Evolutionary conservation across 768 basidiomycete species (phyloP), one percentile per base, ranked within the genome.

Genomic region (Sporobolomyces phaffii): DNA sequence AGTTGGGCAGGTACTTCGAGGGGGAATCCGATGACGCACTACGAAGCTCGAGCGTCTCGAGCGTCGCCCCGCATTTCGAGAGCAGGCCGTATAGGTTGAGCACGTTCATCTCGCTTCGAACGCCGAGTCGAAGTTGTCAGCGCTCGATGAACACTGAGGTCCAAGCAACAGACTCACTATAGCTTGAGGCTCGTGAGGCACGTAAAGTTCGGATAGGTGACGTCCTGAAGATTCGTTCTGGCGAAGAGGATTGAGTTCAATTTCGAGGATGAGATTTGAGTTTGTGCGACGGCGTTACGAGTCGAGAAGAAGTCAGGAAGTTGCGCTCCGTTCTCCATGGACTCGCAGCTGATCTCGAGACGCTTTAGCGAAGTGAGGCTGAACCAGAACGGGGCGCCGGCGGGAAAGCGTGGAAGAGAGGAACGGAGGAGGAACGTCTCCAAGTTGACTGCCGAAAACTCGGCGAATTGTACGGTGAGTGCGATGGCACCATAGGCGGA

Each of bases 361-460:
- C 33, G n/a, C 15, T 59, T 8, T 14, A 70, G 57, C 1, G 51
- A 11, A 0, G 69, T 43, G 1, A 70, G 22, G 22, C 41, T 38
- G 57, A 34, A 33, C 29, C 61, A 60, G 60, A 70, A 60, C 3
- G 60, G 47, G 0, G 56, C 54, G 38, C 69, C 69, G 2, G 50
- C 7, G 2, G 69, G 64, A 40, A 49, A 70, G 24, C 60, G 60
- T 6, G 54, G 60, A n/a, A 65, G 50, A 15, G 11, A 1, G 10
- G 64, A 14, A 4, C 20, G 2, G 15, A 65, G 28, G 4, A 10
- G 5, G 40, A 70, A 53, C 1, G 40, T 26, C 2, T 3, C 2
- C 18, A 70, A 50, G 45, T 58, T 59, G 56, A 70, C 60, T 22
- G 69, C 64, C 15, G 36, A 34, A 60, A 59, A 52, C 45, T 70